Evolutionary conservation across 192 early-diverging fungal species (phyloP).

Genomic region (Dissophora globulifera): DNA sequence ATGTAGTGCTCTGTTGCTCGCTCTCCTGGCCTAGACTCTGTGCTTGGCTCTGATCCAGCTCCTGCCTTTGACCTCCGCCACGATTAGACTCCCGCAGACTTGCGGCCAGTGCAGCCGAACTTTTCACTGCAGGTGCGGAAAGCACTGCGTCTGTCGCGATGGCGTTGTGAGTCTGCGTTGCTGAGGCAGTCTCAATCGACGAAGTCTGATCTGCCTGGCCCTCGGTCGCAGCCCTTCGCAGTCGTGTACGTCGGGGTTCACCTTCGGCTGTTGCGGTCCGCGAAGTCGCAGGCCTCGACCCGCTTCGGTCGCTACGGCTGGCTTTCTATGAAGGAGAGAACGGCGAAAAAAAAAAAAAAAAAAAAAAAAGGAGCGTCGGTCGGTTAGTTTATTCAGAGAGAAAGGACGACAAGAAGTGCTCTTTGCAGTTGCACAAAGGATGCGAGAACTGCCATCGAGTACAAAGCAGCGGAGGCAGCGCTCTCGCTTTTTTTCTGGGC

Average conservation of each 20-base stretch:
- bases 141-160: neutral
- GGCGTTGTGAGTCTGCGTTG: neutral
- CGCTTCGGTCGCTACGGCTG: slow-evolving; percentile 12
- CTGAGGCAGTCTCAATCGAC: slow-evolving; percentile 2
- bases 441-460: no score
- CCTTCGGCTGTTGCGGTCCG: slow-evolving; percentile 22
- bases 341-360: neutral
- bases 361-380: neutral
- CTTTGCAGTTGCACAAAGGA: no score
- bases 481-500: no score
- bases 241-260: slow-evolving; percentile 31
- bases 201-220: slow-evolving; percentile 2
- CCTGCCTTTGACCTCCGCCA: neutral
- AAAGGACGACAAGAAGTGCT: no score
- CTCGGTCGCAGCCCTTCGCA: slow-evolving; percentile 18
- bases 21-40: no score
- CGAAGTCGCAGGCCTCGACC: slow-evolving; percentile 13
- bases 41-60: neutral
- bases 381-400: no score
- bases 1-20: no score
- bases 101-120: neutral
- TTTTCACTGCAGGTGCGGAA: slow-evolving; percentile 11
- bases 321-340: slow-evolving; percentile 30
- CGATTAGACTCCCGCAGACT: neutral
- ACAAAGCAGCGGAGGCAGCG: no score